Conservation (phyloP, 1,284 basidiomycete genomes). For the Pulchroboletus neoregius region DNA sequence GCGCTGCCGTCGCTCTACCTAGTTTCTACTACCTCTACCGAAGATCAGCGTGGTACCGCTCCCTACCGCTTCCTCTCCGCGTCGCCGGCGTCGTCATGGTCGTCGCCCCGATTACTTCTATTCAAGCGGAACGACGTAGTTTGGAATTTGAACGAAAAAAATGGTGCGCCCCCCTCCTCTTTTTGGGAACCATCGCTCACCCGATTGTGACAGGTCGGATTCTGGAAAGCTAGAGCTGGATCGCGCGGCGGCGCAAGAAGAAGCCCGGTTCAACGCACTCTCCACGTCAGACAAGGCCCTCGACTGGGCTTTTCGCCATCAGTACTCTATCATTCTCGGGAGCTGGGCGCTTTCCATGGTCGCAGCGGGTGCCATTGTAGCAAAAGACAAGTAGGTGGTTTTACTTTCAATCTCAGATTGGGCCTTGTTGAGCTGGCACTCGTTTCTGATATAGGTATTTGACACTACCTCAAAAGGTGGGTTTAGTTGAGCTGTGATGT, state of each 20-base stretch:
- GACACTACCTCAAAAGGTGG: constrained; percentile 53
- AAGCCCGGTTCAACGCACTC: constrained; percentile 58
- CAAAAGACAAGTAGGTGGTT: constrained; percentile 57
- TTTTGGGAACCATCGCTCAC: neutral
- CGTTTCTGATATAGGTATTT: constrained; percentile 38
- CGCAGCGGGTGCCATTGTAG: constrained; percentile 67
- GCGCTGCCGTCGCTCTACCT: constrained; percentile 52
- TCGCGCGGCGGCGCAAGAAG: constrained; percentile 43
- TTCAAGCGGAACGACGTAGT: constrained; percentile 79
- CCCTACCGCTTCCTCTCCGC: constrained; percentile 74
- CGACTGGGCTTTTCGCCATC: constrained; percentile 76
- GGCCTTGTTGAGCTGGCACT: neutral
- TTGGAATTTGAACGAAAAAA: constrained; percentile 63
- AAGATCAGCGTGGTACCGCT: constrained; percentile 60
- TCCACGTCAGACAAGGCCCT: constrained; percentile 55
- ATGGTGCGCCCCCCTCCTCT: constrained; percentile 13
- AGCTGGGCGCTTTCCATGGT: constrained; percentile 78
- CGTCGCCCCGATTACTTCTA: constrained; percentile 66
- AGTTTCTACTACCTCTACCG: constrained; percentile 56
- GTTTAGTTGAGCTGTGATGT: neutral
- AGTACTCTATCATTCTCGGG: constrained; percentile 79
- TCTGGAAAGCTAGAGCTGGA: constrained; percentile 60
- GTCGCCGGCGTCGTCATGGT: constrained; percentile 69
- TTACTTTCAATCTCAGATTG: neutral
- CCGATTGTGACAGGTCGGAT: constrained; percentile 42